These are phyloP conservation scores for Cutaneotrichosporon sp. DNA, from an alignment of 1,284 basidiomycete species.

Conservation along the genomic window DNA sequence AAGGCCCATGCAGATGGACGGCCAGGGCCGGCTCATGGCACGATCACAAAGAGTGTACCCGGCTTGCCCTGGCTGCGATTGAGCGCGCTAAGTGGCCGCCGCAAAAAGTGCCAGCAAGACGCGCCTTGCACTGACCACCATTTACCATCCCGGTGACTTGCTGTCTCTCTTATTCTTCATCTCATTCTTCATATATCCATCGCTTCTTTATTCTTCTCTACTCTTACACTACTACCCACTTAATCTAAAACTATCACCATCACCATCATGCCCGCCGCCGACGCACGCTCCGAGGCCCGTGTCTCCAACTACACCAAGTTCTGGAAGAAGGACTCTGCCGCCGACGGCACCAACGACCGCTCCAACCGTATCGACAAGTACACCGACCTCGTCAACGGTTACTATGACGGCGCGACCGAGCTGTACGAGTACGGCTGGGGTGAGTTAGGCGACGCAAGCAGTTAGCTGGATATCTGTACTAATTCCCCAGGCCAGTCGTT, in stretches of 20 bases:
- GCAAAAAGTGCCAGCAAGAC: slow-evolving; percentile 11
- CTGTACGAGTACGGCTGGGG: slow-evolving; percentile 86
- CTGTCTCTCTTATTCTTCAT: not conserved
- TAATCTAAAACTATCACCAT: not conserved
- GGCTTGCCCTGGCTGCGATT: not conserved
- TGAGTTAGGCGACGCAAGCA: slow-evolving; percentile 17
- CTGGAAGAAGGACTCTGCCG: slow-evolving; percentile 82
- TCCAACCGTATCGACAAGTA: slow-evolving; percentile 79
- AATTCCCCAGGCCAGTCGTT: slow-evolving; percentile 66
- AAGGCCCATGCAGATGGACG: not conserved
- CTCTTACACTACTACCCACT: not conserved
- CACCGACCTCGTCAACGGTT: slow-evolving; percentile 89
- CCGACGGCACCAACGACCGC: slow-evolving; percentile 69
- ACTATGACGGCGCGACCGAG: slow-evolving; percentile 95
- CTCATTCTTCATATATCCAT: not conserved
- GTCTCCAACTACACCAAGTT: slow-evolving; percentile 90
- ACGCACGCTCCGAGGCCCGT: slow-evolving; percentile 76
- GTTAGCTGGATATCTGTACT: not conserved
- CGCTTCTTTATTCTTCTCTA: not conserved
- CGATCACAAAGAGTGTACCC: slow-evolving; percentile 4
- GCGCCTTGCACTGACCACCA: not conserved
- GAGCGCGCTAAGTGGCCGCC: not conserved
- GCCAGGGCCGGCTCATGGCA: slow-evolving; percentile 1
- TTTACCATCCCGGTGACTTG: not conserved
- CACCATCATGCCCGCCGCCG: slow-evolving; percentile 49